Base-by-base conservation (phyloP, 805 yeast genomes). In the Teunomyces atbi region DNA sequence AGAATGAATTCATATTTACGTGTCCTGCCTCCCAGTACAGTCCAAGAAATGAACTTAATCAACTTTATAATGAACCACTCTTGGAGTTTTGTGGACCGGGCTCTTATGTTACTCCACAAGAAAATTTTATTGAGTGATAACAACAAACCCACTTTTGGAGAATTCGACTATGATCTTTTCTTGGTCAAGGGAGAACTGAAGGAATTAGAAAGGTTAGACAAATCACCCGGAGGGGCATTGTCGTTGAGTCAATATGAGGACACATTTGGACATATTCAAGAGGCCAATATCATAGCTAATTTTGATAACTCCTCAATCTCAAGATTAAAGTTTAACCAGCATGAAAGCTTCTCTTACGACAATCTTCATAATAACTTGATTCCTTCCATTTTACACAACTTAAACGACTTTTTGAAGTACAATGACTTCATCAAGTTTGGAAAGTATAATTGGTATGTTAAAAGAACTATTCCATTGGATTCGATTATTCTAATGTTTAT, bases 391-490 rank as follows among this genome's bases (percentile, higher is more conserved):
- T 55, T 81, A 38, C 85, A 81, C 53, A 79, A 78, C 51, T 61
- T 81, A 51, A 77, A 77, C 53, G 80, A 78, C 48, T 81, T 81
- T 54, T 61, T 78, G 48, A 74, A 76, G 56, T 73, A 77, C 51
- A 75, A 76, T 46, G 77, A 78, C 51, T 77, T 77, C 53, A 71
- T 74, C 46, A 71, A 75, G 42, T 78, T 74, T 56, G 79, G 79
- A 5, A 71, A 74, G 46, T 81, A 68, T 59, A 81, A 81, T 53
- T 81, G 86, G 86, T 81, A 79, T 51, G 70, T 81, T 41, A 75
- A 81, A 55, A 68, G 83, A 38, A 78, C 79, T n/a, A 73, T 81
- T 41, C 86, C 86, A 2, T 66, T 81, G 43, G 84, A 81, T 59
- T 79, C 83, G 6, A 71, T 81, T 12, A 76, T 80, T 11, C 58